Evolutionary conservation across 2,329 filamentous ascomycete genomes (phyloP).

Genomic region (Byssothecium circinans): DNA sequence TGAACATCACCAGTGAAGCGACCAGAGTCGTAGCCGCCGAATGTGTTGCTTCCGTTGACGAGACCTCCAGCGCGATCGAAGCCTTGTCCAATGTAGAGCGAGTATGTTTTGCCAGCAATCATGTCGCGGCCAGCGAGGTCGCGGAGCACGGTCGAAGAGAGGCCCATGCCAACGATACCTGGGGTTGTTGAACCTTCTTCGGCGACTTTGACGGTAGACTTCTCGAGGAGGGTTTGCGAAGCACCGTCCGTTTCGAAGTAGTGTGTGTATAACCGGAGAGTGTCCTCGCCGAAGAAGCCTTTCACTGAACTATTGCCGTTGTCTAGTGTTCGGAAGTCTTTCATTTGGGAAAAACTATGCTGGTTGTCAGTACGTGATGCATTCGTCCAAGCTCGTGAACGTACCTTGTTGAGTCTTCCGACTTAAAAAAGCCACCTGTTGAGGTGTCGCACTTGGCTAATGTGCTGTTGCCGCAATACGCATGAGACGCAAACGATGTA

Average conservation of each 20-base stretch:
- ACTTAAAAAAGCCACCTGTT: slow-evolving; percentile 41
- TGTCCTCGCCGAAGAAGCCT: slow-evolving; percentile 39
- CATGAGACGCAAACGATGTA: slow-evolving; percentile 41
- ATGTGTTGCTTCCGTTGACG: slow-evolving; percentile 47
- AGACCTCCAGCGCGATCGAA: slow-evolving; percentile 45
- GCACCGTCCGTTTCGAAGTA: slow-evolving; percentile 45
- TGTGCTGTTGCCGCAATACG: slow-evolving; percentile 43
- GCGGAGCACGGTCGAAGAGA: slow-evolving; percentile 44
- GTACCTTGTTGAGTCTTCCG: slow-evolving; percentile 37
- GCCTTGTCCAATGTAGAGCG: slow-evolving; percentile 48
- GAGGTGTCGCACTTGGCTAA: slow-evolving; percentile 34
- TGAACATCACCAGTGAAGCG: slow-evolving; percentile 43
- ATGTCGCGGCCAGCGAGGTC: slow-evolving; percentile 37
- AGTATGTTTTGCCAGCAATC: slow-evolving; percentile 46
- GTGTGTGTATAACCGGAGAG: slow-evolving; percentile 44
- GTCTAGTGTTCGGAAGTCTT: slow-evolving; percentile 32
- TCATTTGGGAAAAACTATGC: slow-evolving; percentile 26
- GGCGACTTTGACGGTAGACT: slow-evolving; percentile 41
- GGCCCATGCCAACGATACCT: slow-evolving; percentile 46
- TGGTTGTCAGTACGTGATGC: slow-evolving; percentile 14
- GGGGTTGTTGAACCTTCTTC: slow-evolving; percentile 34
- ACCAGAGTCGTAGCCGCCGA: slow-evolving; percentile 50
- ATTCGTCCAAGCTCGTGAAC: neutral
- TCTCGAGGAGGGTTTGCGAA: slow-evolving; percentile 37
- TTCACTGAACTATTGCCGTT: slow-evolving; percentile 23